phyloP scores from a whole-genome alignment of 106 monocot genomes.

The Dioscorea dumetorum region DNA sequence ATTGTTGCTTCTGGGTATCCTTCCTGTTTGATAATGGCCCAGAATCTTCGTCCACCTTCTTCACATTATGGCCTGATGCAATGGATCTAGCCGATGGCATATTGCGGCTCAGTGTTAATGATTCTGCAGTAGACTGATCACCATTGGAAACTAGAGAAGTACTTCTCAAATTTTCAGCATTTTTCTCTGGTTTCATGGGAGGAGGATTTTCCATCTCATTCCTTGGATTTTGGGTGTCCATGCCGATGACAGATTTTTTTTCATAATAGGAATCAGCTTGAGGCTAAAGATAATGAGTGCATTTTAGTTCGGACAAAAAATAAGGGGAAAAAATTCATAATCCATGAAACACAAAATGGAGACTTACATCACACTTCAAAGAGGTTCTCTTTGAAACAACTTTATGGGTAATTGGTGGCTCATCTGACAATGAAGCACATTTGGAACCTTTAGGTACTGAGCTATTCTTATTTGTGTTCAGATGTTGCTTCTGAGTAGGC shows the following conservation, averaged over 20 bases:
- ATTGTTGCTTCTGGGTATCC: slow-evolving; percentile 14
- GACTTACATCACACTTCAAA: slow-evolving; percentile 10
- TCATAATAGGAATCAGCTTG: not conserved
- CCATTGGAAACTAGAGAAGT: slow-evolving; percentile 10
- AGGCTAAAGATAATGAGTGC: not conserved
- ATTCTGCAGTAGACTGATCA: slow-evolving; percentile 1
- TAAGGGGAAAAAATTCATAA: not conserved
- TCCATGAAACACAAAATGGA: not conserved
- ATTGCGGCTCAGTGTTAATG: not conserved
- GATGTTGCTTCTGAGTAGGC: slow-evolving; percentile 10
- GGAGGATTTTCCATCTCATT: slow-evolving; percentile 9
- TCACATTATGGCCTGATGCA: slow-evolving; percentile 10
- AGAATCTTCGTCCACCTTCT: slow-evolving; percentile 23
- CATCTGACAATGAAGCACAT: slow-evolving; percentile 1
- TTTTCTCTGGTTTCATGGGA: slow-evolving; percentile 6
- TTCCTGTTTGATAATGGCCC: slow-evolving; percentile 13
- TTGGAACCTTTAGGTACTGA: not conserved
- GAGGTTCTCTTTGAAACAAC: slow-evolving; percentile 2
- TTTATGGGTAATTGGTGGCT: not conserved
- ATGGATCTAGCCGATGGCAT: slow-evolving; percentile 20
- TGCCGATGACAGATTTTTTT: slow-evolving; percentile 8
- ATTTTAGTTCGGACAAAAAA: not conserved
- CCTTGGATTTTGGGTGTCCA: slow-evolving; percentile 9
- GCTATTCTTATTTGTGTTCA: slow-evolving; percentile 6
- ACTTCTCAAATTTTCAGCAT: slow-evolving; percentile 9